Evolutionary conservation across 345 rosid species (phyloP), one percentile per base, ranked within the genome.

Genomic region (Citrus sp.): DNA sequence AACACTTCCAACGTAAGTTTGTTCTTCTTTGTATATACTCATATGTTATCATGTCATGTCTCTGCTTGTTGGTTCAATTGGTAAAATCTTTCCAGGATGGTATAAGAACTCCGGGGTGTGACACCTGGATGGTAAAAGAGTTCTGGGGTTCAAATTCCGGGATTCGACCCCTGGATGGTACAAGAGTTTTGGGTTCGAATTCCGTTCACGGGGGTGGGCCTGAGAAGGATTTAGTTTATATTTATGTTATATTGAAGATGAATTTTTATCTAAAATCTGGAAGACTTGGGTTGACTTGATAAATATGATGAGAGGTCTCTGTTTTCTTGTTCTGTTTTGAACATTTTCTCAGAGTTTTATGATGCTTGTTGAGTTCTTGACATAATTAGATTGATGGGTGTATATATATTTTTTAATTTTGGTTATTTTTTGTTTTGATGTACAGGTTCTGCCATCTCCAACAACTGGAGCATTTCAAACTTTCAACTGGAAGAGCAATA

Each of bases 371-470:
- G 12, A 19, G 24, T 56, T 79, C 58, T 27, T 72, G n/a, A 37
- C 55, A 35, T n/a, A 9, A 10, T 83, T 68, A 28, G 71, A 19
- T 19, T 67, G 67, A 67, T 65, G 74, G 77, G 32, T 19, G 61
- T 46, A 37, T 35, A 35, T 59, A 37, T 49, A 28, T 4, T 24
- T 24, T 37, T 46, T 18, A 4, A 1, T 51, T 14, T 14, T 1
- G 19, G 7, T 54, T 54, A 5, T 54, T 54, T 51, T 38, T 46
- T 70, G 14, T 56, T 72, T 38, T 64, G 72, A 14, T 82, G 30
- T 81, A 49, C 88, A 96, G 98, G 82, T 90, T 85, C 63, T 95
- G 69, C 94, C 98, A 42, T 95, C 98, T 38, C 98, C 98, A 7
- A 95, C 98, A 4, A 95, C 98, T 13, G 97, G 98, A 60, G 46